Evolutionary conservation across 75 land plant species (phyloP).

Genomic region (Picea sitchensis): DNA sequence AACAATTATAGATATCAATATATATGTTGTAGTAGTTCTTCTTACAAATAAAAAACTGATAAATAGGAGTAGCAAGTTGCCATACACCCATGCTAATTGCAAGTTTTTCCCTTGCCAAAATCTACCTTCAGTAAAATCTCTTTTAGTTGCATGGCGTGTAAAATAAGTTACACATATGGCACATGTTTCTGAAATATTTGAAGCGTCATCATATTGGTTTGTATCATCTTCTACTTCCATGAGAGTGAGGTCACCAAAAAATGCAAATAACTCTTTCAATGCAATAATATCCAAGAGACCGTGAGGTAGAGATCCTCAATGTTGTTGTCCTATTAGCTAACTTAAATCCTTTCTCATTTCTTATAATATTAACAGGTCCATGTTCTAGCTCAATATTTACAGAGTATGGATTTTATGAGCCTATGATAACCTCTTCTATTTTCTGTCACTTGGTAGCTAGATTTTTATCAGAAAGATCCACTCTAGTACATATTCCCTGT

Average conservation of each 20-base stretch:
- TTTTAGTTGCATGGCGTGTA: constrained; percentile 67
- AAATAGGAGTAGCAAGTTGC: too few species aligned
- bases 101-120: constrained; percentile 68
- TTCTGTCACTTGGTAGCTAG: constrained; percentile 30
- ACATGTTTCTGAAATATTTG: constrained; percentile 15
- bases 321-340: too few species aligned
- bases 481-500: constrained; percentile 5
- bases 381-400: constrained; percentile 10
- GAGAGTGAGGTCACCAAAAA: constrained; percentile 59
- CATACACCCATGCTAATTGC: constrained; percentile 22
- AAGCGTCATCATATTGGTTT: constrained; percentile 10
- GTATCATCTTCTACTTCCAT: constrained; percentile 65
- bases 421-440: constrained; percentile 13
- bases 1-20: too few species aligned
- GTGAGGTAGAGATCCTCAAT: too few species aligned
- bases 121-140: constrained; percentile 65
- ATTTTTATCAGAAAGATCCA: background rate
- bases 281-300: constrained; percentile 6
- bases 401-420: constrained; percentile 1
- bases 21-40: too few species aligned
- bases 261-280: constrained; percentile 65
- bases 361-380: background rate
- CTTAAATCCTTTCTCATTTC: constrained; percentile 10
- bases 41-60: too few species aligned
- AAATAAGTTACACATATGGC: constrained; percentile 36